Conservation (phyloP, 805 yeast genomes). For the Ogataea pilisensis region DNA sequence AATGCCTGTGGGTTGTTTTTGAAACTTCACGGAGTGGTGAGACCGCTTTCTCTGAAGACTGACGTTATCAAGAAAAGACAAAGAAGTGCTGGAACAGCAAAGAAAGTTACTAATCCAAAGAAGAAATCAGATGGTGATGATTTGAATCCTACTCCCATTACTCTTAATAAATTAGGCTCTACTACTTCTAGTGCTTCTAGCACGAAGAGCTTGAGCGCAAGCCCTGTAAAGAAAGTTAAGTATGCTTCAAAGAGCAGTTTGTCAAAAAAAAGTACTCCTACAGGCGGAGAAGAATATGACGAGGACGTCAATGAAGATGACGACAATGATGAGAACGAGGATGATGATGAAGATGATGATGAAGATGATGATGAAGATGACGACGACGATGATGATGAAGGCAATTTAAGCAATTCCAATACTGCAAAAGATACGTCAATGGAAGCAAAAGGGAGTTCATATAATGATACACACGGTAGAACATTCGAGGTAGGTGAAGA, state of each 20-base stretch:
- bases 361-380: constrained; percentile 1
- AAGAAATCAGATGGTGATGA: constrained; percentile 44
- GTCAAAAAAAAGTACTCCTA: not conserved
- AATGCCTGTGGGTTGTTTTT: constrained; percentile 94
- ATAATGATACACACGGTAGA: not conserved
- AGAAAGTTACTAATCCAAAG: constrained; percentile 20
- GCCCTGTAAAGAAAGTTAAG: constrained; percentile 1
- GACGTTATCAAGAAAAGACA: constrained; percentile 92
- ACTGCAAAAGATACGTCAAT: too few species aligned
- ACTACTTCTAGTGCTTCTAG: too few species aligned
- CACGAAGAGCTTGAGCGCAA: not conserved
- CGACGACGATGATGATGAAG: not conserved
- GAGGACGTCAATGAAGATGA: constrained; percentile 5
- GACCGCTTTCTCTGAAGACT: constrained; percentile 75
- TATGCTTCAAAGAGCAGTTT: not conserved
- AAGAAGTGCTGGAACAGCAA: constrained; percentile 38
- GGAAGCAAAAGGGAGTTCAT: not conserved
- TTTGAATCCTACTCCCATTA: constrained; percentile 41
- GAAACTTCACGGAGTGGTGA: constrained; percentile 90
- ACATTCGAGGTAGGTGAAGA: not conserved
- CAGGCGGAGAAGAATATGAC: not conserved
- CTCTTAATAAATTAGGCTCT: constrained; percentile 10
- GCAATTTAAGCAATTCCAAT: too few species aligned
- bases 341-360: not conserved
- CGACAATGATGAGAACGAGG: not conserved